Evolutionary conservation across 352 stramenopile genomes (phyloP).

Genomic region (Pythium apleroticum): DNA sequence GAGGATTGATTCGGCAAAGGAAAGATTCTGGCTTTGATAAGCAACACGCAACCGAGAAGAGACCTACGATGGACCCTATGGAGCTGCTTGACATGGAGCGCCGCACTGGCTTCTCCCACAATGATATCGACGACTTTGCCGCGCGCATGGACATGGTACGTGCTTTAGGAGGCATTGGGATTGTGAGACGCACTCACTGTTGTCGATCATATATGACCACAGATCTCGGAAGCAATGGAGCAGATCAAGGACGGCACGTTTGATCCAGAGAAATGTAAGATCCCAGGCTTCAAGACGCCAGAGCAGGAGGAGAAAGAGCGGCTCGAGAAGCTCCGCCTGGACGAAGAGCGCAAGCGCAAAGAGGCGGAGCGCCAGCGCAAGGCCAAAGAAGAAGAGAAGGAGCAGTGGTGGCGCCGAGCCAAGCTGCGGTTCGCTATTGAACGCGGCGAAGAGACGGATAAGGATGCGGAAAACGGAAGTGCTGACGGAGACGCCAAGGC

Average conservation of each 20-base stretch:
- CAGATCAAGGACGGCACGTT: constrained; percentile 83
- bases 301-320: constrained; percentile 69
- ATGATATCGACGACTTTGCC: constrained; percentile 75
- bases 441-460: constrained; percentile 19
- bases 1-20: not conserved
- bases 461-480: constrained; percentile 15
- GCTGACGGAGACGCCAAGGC: constrained; percentile 24
- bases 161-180: too few relatives aligned
- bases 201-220: too few relatives aligned
- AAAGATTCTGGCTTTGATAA: too few relatives aligned
- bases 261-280: constrained; percentile 72
- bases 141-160: constrained; percentile 67
- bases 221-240: constrained; percentile 75
- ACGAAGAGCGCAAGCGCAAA: constrained; percentile 39
- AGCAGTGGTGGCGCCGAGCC: constrained; percentile 68
- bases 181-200: too few relatives aligned
- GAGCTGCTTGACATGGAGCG: constrained; percentile 68
- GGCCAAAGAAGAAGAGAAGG: constrained; percentile 56
- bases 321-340: constrained; percentile 34
- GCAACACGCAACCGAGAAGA: not conserved
- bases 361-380: constrained; percentile 43
- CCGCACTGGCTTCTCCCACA: constrained; percentile 55
- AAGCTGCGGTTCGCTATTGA: constrained; percentile 55
- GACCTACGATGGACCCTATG: constrained; percentile 60
- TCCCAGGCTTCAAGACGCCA: constrained; percentile 74